These are phyloP conservation scores for Penicillium sp. DNA, from an alignment of 2,329 filamentous ascomycete species.

Conservation along the genomic window DNA sequence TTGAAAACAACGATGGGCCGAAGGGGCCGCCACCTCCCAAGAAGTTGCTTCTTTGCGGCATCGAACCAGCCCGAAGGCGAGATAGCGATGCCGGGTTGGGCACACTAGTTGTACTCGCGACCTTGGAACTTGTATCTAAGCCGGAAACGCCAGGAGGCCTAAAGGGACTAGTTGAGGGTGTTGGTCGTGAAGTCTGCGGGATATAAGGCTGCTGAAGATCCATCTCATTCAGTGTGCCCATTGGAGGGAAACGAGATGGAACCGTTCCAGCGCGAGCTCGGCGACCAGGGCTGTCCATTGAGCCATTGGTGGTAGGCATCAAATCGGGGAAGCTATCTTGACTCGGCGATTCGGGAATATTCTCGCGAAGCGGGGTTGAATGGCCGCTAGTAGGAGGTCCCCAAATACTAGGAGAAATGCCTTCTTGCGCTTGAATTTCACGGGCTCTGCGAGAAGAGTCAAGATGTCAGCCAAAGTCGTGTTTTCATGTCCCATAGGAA, in stretches of 20 bases:
- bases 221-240: constrained; percentile 59
- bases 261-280: constrained; percentile 90
- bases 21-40: constrained; percentile 65
- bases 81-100: constrained; percentile 74
- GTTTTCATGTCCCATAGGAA: not conserved
- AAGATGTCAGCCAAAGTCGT: constrained; percentile 11
- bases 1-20: constrained; percentile 82
- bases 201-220: constrained; percentile 59
- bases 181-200: constrained; percentile 78
- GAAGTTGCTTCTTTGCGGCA: constrained; percentile 81
- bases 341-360: constrained; percentile 93
- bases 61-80: constrained; percentile 83
- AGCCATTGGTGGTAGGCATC: constrained; percentile 65
- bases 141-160: constrained; percentile 56
- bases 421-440: constrained; percentile 97
- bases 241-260: constrained; percentile 88
- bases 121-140: constrained; percentile 40
- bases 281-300: constrained; percentile 64
- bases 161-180: constrained; percentile 84
- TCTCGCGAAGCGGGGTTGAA: constrained; percentile 92
- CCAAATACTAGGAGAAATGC: constrained; percentile 76
- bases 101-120: constrained; percentile 45
- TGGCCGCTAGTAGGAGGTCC: constrained; percentile 94
- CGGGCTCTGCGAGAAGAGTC: constrained; percentile 63
- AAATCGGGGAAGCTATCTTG: constrained; percentile 92